Percentiles rank a stretch among this genome's conserved stretches.
Conservation (phyloP, 129 eudicot species). For the Flaveria sonorensis region DNA sequence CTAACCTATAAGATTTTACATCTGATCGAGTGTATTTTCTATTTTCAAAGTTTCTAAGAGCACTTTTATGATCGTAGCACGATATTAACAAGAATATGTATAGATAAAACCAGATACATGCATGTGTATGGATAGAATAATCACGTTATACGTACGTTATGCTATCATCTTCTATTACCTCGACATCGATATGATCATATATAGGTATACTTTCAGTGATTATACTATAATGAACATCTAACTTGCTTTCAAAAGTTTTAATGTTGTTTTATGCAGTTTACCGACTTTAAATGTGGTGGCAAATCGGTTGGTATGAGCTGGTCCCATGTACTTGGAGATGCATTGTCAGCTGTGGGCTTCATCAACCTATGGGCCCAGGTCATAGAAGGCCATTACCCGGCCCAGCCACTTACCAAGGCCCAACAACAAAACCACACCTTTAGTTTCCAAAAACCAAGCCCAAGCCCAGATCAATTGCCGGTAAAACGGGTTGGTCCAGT, state of each 20-base stretch:
- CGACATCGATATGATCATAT: too few relatives aligned
- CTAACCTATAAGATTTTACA: neutral
- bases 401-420: conserved; percentile 36
- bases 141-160: too few relatives aligned
- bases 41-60: neutral
- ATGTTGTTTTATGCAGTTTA: conserved; percentile 39
- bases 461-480: conserved; percentile 32
- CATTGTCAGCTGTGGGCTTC: conserved; percentile 48
- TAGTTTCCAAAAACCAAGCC: conserved; percentile 6
- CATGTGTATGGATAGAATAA: too few relatives aligned
- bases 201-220: too few relatives aligned
- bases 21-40: neutral
- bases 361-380: conserved; percentile 47
- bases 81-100: too few relatives aligned
- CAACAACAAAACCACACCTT: conserved; percentile 9
- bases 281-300: conserved; percentile 76
- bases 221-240: too few relatives aligned
- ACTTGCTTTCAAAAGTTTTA: neutral
- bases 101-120: too few relatives aligned
- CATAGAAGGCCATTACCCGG: conserved; percentile 34
- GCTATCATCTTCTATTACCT: too few relatives aligned
- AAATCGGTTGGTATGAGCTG: conserved; percentile 65
- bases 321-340: conserved; percentile 79
- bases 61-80: too few relatives aligned
- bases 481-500: conserved; percentile 62